Evolutionary conservation across 164 flowering plant species (phyloP), one percentile per base, ranked within the genome.

Genomic region (Magnolia changhungtana): DNA sequence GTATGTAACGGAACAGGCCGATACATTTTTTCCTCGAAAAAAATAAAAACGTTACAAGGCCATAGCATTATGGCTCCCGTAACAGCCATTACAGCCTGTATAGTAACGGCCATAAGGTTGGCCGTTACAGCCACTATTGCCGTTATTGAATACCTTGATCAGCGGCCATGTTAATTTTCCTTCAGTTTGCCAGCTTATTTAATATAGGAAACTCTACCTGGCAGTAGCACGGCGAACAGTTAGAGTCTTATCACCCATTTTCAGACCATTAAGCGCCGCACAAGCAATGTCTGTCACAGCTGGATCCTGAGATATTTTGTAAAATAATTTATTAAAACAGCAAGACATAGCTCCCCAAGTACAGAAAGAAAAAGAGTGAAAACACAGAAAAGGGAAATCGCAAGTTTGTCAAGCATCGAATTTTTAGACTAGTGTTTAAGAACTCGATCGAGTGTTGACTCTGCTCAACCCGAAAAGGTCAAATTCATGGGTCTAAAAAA

Each of bases 201-300:
- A 71, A 80, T 13, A 49, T 64, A 70, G 63, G 51, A 19, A 27
- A 27, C 11, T n/a, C 20, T 20, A 92, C 97, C 92, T 88, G 50
- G 82, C 84, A 78, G 92, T 86, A 58, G 98, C 98, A 74, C 96
- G 91, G 14, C 98, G 83, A 29, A 93, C 94, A 68, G 98, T 93
- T 7, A 93, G 82, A 51, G 93, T 93, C 79, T 91, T 93, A 71
- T 93, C 96, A 21, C 96, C 96, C 93, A 93, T 90, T 83, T 93
- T 93, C 69, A 93, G 78, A 73, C 98, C 98, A 87, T 89, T 91
- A 64, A 93, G 88, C 52, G 94, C 89, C 79, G 88, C 90, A 85
- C 96, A 93, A 69, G 94, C 98, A 71, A 88, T 76, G 75, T 93
- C 98, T n/a, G 96, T 91, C 59, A 87, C 94, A 7, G 90, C 84